Base-by-base conservation (phyloP, 257 asterid species). In the Fraxinus pennsylvanica region DNA sequence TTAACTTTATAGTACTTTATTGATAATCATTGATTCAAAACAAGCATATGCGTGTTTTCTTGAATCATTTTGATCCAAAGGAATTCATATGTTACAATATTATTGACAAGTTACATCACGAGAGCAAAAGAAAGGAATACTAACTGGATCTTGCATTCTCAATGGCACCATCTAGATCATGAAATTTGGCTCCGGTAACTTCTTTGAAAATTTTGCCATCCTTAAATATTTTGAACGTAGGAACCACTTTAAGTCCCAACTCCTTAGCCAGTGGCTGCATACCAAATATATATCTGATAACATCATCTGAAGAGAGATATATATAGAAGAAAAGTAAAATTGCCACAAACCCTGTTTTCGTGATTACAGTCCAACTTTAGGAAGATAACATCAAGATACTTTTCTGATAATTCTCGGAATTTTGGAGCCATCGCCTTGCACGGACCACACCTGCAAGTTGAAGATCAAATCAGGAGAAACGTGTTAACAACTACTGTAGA, bases 341-440 rank as follows among this genome's bases (percentile, higher is more conserved):
- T 50, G 76, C 22, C 25, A 25, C 73, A 15, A n/a, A 93, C 98
- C 97, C 52, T 93, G 87, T 96, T 96, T 2, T 93, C 96, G 79
- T 89, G 88, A 91, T 92, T 93, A 91, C 99, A 96, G 82, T 96
- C 99, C 73, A 96, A 90, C 90, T 96, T 96, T 71, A 96, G 87
- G 88, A 96, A 96, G 81, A 93, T 73, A 65, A 90, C 97, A 47
- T 93, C 97, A 0, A 81, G 76, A 74, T 96, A 90, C 72, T 90
- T 90, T 77, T 81, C 79, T 0, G 99, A 91, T 79, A 96, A 80
- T 36, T 86, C 68, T 82, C 86, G 78, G 78, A 1, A 93, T 83
- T 85, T 96, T 19, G 99, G 99, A 65, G 98, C 98, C 1, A 93
- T 90, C 66, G 89, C 72, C 85, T 93, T 96, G 76, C 99, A 95